Conservation (phyloP, 768 basidiomycete genomes). For the Trametes cinnabarina region DNA sequence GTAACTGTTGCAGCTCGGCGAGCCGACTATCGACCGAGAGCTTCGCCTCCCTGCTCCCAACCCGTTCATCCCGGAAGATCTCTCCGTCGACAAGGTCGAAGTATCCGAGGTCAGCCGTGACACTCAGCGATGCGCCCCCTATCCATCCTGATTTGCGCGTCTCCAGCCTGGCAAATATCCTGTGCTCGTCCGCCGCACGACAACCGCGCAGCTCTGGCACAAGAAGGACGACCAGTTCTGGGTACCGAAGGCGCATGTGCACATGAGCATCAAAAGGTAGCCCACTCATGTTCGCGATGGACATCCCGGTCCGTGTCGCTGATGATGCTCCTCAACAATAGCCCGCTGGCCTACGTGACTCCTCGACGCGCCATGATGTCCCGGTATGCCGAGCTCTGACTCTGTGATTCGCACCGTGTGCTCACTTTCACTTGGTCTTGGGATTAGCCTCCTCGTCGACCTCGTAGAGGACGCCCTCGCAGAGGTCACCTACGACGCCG, state of each 20-base stretch:
- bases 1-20: constrained; percentile 15
- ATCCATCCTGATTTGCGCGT: not conserved
- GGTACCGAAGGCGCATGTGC: constrained; percentile 46
- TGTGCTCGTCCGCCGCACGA: constrained; percentile 35
- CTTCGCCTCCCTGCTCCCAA: constrained; percentile 48
- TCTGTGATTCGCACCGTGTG: not conserved
- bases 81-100: constrained; percentile 42
- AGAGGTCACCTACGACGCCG: constrained; percentile 52
- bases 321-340: constrained; percentile 23
- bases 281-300: not conserved
- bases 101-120: constrained; percentile 29
- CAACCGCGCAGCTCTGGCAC: constrained; percentile 44
- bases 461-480: constrained; percentile 47
- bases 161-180: constrained; percentile 40
- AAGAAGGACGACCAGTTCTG: constrained; percentile 61
- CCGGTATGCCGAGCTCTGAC: constrained; percentile 25
- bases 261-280: constrained; percentile 38
- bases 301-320: not conserved
- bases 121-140: no score
- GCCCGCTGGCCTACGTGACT: constrained; percentile 31
- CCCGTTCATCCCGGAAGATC: constrained; percentile 47
- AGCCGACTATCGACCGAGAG: constrained; percentile 28
- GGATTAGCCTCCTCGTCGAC: constrained; percentile 23
- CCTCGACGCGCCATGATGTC: constrained; percentile 29
- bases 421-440: not conserved